Percentiles rank a stretch among this genome's conserved stretches.
These are phyloP conservation scores for Colletotrichum eleusines DNA, from an alignment of 2,329 filamentous ascomycete species.

Conservation along the genomic window DNA sequence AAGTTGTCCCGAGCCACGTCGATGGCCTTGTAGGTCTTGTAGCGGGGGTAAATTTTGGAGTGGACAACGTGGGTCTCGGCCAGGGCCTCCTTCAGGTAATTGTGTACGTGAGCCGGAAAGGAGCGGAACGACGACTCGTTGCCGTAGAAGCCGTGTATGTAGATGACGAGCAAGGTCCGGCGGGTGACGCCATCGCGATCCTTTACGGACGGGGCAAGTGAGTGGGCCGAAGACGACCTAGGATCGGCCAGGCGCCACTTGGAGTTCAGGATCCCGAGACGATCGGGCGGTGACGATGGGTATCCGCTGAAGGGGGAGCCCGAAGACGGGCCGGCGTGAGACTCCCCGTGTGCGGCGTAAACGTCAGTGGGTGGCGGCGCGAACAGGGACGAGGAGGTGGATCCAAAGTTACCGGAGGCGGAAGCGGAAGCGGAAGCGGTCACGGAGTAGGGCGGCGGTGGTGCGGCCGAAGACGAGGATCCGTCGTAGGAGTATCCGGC, in stretches of 20 bases:
- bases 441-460: slow-evolving; percentile 39
- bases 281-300: not conserved
- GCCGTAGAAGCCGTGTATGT: slow-evolving; percentile 92
- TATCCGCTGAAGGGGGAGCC: slow-evolving; percentile 1
- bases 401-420: slow-evolving; percentile 32
- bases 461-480: slow-evolving; percentile 34
- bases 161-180: slow-evolving; percentile 79
- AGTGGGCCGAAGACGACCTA: slow-evolving; percentile 60
- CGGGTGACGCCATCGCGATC: slow-evolving; percentile 47
- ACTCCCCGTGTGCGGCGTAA: slow-evolving; percentile 4
- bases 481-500: slow-evolving; percentile 23
- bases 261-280: slow-evolving; percentile 24
- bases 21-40: slow-evolving; percentile 80
- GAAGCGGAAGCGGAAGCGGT: slow-evolving; percentile 32
- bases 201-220: slow-evolving; percentile 49
- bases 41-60: slow-evolving; percentile 86
- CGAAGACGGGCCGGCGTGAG: slow-evolving; percentile 10
- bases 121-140: slow-evolving; percentile 88
- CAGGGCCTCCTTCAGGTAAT: slow-evolving; percentile 74
- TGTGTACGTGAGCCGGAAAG: slow-evolving; percentile 89
- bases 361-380: slow-evolving; percentile 17
- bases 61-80: slow-evolving; percentile 83
- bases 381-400: slow-evolving; percentile 33
- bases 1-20: slow-evolving; percentile 84
- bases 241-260: slow-evolving; percentile 54